Conservation (phyloP, 1,139 yeast species). For the Nematodospora anomalae region DNA sequence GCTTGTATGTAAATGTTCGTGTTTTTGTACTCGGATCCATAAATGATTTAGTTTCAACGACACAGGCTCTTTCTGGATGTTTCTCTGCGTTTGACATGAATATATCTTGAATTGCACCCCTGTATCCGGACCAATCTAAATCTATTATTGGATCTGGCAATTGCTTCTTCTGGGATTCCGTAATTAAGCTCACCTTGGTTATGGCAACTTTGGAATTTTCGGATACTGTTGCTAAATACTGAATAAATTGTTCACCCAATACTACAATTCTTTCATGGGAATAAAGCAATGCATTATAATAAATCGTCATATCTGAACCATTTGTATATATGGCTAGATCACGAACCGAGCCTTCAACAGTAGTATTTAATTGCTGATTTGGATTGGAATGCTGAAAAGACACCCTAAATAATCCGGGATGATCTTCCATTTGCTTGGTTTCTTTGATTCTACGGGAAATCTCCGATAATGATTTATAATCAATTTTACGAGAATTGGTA, state of each 20-base stretch:
- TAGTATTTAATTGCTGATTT: conserved; percentile 47
- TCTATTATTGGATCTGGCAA: conserved; percentile 89
- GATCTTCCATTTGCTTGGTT: conserved; percentile 50
- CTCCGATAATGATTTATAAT: conserved; percentile 52
- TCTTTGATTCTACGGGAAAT: conserved; percentile 53
- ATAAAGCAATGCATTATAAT: conserved; percentile 77
- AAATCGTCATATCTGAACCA: conserved; percentile 37
- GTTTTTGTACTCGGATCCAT: conserved; percentile 55
- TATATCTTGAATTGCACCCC: conserved; percentile 96
- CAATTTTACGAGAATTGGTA: conserved; percentile 36
- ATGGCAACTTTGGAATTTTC: conserved; percentile 42
- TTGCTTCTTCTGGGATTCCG: conserved; percentile 54
- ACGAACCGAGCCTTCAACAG: conserved; percentile 55
- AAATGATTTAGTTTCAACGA: conserved; percentile 84
- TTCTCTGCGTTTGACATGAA: conserved; percentile 80
- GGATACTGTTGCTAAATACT: conserved; percentile 41
- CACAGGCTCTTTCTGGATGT: conserved; percentile 85
- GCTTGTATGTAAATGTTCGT: conserved; percentile 76
- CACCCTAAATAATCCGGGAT: conserved; percentile 65
- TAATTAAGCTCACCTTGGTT: conserved; percentile 66
- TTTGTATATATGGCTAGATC: conserved; percentile 59
- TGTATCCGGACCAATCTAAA: conserved; percentile 85
- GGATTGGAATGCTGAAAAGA: conserved; percentile 55
- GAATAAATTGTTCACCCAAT: conserved; percentile 70
- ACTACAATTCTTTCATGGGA: conserved; percentile 65